Conservation (phyloP, 2,329 filamentous ascomycete species). For the Fonsecaea multimorphosa region DNA sequence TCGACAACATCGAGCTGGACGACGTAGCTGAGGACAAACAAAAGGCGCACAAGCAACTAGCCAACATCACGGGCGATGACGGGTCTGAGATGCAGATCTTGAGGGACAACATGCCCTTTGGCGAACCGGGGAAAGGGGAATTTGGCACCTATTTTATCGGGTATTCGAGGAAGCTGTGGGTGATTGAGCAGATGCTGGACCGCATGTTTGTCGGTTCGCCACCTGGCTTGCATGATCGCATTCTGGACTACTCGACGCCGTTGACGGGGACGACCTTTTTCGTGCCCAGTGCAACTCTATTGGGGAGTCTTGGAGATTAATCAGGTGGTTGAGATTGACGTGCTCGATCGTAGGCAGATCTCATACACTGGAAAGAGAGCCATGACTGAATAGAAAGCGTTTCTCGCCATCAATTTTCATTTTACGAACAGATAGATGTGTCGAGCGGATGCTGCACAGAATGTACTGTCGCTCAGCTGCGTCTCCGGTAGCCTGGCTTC, state of each 20-base stretch:
- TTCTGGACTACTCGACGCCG: conserved; percentile 62
- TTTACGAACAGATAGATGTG: no score
- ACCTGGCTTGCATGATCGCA: conserved; percentile 60
- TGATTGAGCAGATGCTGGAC: conserved; percentile 64
- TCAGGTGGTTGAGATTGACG: background rate
- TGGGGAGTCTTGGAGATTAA: conserved; percentile 42
- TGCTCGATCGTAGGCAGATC: no score
- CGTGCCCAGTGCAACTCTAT: conserved; percentile 52
- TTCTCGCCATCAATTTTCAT: no score
- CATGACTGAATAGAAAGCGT: background rate
- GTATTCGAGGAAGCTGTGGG: conserved; percentile 61
- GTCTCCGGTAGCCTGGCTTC: background rate
- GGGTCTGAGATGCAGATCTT: conserved; percentile 61
- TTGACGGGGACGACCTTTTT: conserved; percentile 63
- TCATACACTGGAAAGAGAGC: background rate
- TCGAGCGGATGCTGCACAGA: background rate
- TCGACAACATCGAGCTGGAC: conserved; percentile 63
- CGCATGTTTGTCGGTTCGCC: conserved; percentile 64
- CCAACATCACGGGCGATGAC: conserved; percentile 59
- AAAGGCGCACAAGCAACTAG: conserved; percentile 61
- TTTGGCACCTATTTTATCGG: conserved; percentile 67
- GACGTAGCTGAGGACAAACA: conserved; percentile 56
- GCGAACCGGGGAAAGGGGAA: conserved; percentile 57
- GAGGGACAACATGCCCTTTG: conserved; percentile 68
- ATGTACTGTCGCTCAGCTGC: background rate